Conservation (phyloP, 1,284 basidiomycete species). For the Apiotrichum porosum region DNA sequence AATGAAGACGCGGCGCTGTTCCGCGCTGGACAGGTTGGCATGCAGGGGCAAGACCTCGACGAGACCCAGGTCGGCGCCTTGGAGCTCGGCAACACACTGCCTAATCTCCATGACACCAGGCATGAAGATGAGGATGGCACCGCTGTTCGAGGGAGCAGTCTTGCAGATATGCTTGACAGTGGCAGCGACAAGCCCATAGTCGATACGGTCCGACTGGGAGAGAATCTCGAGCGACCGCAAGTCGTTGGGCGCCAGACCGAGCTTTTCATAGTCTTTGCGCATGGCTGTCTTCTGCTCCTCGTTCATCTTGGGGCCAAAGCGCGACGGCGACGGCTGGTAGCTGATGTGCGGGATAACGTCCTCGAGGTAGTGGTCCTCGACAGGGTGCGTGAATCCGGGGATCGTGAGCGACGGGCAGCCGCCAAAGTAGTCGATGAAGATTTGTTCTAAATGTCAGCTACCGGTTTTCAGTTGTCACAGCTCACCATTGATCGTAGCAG, state of each 20-base stretch:
- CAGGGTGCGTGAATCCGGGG: constrained; percentile 75
- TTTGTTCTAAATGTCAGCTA: constrained; percentile 52
- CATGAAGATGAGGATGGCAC: constrained; percentile 79
- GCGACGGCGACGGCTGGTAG: constrained; percentile 45
- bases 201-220: constrained; percentile 61
- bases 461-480: constrained; percentile 38
- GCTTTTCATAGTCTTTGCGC: constrained; percentile 53
- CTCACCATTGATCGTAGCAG: constrained; percentile 69
- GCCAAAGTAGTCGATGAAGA: constrained; percentile 72
- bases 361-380: constrained; percentile 74
- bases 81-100: constrained; percentile 69
- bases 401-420: constrained; percentile 77
- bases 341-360: constrained; percentile 62
- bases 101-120: constrained; percentile 83
- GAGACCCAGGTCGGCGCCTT: constrained; percentile 47
- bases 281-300: constrained; percentile 55
- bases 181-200: constrained; percentile 70
- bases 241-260: constrained; percentile 57
- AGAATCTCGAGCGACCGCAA: constrained; percentile 61
- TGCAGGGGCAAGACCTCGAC: constrained; percentile 76
- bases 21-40: constrained; percentile 78
- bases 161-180: constrained; percentile 64
- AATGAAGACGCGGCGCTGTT: constrained; percentile 82
- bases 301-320: constrained; percentile 51
- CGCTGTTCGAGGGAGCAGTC: constrained; percentile 49